A percentile compares a stretch with the other conserved stretches of the same genome.
Evolutionary conservation across 1,284 basidiomycete genomes (phyloP).

Genomic region (Melampsora larici-populina): DNA sequence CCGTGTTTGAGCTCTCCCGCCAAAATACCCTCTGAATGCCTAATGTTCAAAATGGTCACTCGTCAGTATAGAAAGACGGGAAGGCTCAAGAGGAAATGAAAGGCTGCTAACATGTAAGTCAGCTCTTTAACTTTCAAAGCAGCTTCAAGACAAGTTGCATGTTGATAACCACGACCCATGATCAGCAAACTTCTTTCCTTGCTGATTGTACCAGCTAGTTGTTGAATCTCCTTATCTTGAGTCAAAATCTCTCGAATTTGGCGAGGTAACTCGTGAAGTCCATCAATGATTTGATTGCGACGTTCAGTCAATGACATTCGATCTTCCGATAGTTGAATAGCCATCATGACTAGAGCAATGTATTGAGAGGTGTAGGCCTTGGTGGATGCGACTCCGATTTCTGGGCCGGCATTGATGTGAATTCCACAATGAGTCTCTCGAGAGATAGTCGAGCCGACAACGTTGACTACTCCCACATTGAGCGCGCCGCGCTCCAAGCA

Average conservation of each 20-base stretch:
- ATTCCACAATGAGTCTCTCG: constrained; percentile 99
- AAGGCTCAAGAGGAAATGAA: background rate
- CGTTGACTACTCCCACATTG: constrained; percentile 83
- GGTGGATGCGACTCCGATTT: constrained; percentile 99
- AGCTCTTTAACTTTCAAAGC: constrained; percentile 98
- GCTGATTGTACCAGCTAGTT: constrained; percentile 73
- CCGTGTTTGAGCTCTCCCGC: constrained; percentile 99
- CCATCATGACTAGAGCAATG: constrained; percentile 97
- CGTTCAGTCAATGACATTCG: constrained; percentile 87
- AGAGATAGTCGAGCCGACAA: constrained; percentile 95
- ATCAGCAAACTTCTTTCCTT: constrained; percentile 86
- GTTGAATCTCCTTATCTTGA: constrained; percentile 73
- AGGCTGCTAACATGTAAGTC: constrained; percentile 52
- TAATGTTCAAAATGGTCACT: constrained; percentile 46
- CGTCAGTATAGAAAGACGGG: background rate
- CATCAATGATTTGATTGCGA: constrained; percentile 89
- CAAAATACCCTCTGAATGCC: constrained; percentile 65
- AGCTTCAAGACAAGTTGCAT: constrained; percentile 93
- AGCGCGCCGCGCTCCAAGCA: constrained; percentile 94
- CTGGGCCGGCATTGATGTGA: constrained; percentile 98
- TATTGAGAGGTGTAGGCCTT: constrained; percentile 99
- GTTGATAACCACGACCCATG: constrained; percentile 99
- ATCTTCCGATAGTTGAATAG: constrained; percentile 94
- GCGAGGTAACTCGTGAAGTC: constrained; percentile 79
- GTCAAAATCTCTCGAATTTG: constrained; percentile 87